Base-by-base conservation (phyloP, 2,329 filamentous ascomycete species). In the Hypocreales sp. region DNA sequence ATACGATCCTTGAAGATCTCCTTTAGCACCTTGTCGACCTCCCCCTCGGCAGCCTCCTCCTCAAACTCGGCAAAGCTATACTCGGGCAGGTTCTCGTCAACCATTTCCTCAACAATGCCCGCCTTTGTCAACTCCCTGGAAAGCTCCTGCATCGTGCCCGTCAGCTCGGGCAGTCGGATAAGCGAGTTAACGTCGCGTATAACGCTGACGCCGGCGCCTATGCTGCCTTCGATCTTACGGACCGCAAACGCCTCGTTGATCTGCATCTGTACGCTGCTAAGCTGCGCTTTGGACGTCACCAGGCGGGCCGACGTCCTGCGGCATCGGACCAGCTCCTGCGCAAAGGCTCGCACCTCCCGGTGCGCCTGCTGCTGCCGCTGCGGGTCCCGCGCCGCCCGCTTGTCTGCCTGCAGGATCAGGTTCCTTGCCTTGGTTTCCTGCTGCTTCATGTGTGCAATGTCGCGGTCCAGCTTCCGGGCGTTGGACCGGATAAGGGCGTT, bases 41-140 rank as follows among this genome's bases (percentile, higher is more conserved):
- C 87, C 12, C 58, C 60, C 46, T 79, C 75, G 2, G 67, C 74
- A 50, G 82, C 78, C 5, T 75, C 79, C 41, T 86, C 81, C 35
- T 82, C 81, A 28, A 71, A 61, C 40, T 82, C 60, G 27, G 76
- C 55, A 39, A 82, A 59, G 27, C 76, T 55, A 31, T 84, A 76
- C 37, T 76, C 68, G n/a, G 84, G 82, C 38, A 95, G 58, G 23
- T 66, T 74, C 48, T 95, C 87, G 25, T 77, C 80, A 4, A 92
- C 74, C 80, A 95, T 94, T 60, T 98, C 90, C 61, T 95, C 87
- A 34, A 95, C 92, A 38, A 98, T 87, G 11, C 87, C 90, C 3
- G 90, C 87, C 59, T 84, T 92, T 52, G 93, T 79, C 39, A 95
- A 57, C 63, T 95, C 90, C 31, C 77, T 66, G 42, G 76, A 79